A percentile compares a stretch with the other conserved stretches of the same genome.
phyloP scores from a whole-genome alignment of 495 filamentous ascomycete species.

The Aspergillus funiculosus region DNA sequence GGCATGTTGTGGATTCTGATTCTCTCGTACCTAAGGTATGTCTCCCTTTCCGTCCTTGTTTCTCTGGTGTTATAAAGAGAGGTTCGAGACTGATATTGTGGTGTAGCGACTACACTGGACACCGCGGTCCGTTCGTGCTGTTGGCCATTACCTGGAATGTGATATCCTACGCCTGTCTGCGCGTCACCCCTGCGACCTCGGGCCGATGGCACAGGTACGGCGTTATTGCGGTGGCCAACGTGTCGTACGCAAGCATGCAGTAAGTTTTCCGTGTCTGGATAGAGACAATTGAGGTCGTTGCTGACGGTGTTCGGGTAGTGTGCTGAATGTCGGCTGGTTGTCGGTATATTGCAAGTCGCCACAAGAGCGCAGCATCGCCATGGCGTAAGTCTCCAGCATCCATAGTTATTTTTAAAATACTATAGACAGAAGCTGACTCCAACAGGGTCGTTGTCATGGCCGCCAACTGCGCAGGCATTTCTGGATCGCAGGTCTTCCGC shows the following conservation, averaged over 20 bases:
- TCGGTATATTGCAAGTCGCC: constrained; percentile 41
- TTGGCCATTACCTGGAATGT: constrained; percentile 42
- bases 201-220: constrained; percentile 38
- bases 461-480: constrained; percentile 48
- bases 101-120: constrained; percentile 39
- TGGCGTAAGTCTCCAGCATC: constrained; percentile 47
- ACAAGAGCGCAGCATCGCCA: constrained; percentile 46
- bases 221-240: constrained; percentile 43
- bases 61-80: no score
- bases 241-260: constrained; percentile 49
- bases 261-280: constrained; percentile 21
- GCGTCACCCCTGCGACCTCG: constrained; percentile 19
- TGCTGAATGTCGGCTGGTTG: constrained; percentile 45
- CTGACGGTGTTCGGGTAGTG: constrained; percentile 16
- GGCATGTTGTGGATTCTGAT: constrained; percentile 39
- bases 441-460: constrained; percentile 48
- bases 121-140: constrained; percentile 39
- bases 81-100: constrained; percentile 7
- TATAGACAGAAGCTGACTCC: constrained; percentile 11
- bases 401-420: constrained; percentile 11
- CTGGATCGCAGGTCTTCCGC: constrained; percentile 51
- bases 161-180: constrained; percentile 34
- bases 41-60: constrained; percentile 7
- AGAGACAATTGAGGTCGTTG: no score
- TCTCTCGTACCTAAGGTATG: constrained; percentile 36